Conservation (phyloP, 768 basidiomycete species). For the Pleurotus salmoneostramineus region DNA sequence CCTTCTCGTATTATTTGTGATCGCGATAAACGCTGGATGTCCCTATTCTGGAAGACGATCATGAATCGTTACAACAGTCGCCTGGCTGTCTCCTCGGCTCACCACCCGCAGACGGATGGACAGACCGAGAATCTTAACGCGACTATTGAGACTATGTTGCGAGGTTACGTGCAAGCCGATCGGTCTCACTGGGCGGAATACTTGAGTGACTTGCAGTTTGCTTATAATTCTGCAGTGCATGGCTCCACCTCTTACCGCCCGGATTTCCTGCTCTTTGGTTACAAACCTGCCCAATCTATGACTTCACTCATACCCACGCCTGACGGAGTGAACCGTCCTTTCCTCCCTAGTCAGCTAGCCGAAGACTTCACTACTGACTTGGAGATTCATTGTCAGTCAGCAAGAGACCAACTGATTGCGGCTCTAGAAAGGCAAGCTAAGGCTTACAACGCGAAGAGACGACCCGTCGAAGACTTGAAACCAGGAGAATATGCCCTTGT, state of each 20-base stretch:
- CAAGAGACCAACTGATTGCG: neutral
- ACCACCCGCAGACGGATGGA: conserved; percentile 36
- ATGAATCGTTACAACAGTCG: conserved; percentile 13
- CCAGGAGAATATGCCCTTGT: conserved; percentile 2
- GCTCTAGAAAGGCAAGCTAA: neutral
- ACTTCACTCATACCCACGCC: neutral
- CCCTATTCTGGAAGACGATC: conserved; percentile 23
- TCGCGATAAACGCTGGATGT: conserved; percentile 11
- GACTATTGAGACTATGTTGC: conserved; percentile 17
- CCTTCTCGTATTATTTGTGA: conserved; percentile 15
- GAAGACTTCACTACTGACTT: neutral
- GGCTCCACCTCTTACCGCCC: conserved; percentile 18
- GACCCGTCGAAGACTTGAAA: neutral
- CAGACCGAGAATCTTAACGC: conserved; percentile 27
- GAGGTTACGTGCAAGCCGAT: conserved; percentile 15
- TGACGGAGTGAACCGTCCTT: conserved; percentile 3
- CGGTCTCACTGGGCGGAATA: conserved; percentile 19
- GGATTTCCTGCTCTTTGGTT: conserved; percentile 18
- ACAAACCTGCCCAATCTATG: conserved; percentile 10
- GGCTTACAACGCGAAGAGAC: neutral
- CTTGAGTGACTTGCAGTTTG: conserved; percentile 16
- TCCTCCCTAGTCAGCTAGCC: neutral
- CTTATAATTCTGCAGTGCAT: conserved; percentile 20
- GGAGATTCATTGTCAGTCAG: neutral
- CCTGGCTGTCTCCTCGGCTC: conserved; percentile 21